These are phyloP conservation scores for Microsporum audouinii DNA, from an alignment of 2,329 filamentous ascomycete species.

Conservation along the genomic window DNA sequence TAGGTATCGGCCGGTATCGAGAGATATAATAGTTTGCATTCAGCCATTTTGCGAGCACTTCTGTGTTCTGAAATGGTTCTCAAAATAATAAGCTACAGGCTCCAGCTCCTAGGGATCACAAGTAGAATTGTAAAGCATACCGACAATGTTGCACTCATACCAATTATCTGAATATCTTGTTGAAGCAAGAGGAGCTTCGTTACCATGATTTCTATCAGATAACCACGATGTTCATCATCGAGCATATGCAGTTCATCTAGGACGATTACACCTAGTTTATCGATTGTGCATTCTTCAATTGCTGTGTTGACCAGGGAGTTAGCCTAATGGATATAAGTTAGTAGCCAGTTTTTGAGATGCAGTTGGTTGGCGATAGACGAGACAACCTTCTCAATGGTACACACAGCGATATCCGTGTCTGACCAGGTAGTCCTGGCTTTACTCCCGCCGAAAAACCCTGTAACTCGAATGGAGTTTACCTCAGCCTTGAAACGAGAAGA, in stretches of 20 bases:
- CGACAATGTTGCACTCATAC: conserved; percentile 69
- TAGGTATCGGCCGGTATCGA: conserved; percentile 60
- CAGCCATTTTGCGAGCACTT: conserved; percentile 58
- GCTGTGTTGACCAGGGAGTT: conserved; percentile 63
- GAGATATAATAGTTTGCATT: conserved; percentile 61
- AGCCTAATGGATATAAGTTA: conserved; percentile 39
- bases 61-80: conserved; percentile 48
- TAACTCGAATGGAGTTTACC: conserved; percentile 51
- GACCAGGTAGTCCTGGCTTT: conserved; percentile 56
- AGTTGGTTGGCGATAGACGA: conserved; percentile 14
- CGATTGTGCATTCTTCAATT: conserved; percentile 57
- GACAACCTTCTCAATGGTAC: conserved; percentile 63
- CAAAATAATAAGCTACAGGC: background rate
- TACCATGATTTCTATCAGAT: conserved; percentile 61
- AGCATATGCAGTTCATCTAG: conserved; percentile 76
- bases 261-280: conserved; percentile 54
- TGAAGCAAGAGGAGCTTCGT: conserved; percentile 61
- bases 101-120: background rate
- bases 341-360: background rate
- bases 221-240: conserved; percentile 63
- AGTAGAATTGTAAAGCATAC: conserved; percentile 32
- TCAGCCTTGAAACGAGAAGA: conserved; percentile 41
- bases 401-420: conserved; percentile 67
- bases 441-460: conserved; percentile 64
- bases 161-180: conserved; percentile 57